Percentiles rank a stretch among this genome's conserved stretches.
These are phyloP conservation scores for Trebouxiophyceae sp. DNA, from an alignment of 163 green algal species.

Conservation along the genomic window DNA sequence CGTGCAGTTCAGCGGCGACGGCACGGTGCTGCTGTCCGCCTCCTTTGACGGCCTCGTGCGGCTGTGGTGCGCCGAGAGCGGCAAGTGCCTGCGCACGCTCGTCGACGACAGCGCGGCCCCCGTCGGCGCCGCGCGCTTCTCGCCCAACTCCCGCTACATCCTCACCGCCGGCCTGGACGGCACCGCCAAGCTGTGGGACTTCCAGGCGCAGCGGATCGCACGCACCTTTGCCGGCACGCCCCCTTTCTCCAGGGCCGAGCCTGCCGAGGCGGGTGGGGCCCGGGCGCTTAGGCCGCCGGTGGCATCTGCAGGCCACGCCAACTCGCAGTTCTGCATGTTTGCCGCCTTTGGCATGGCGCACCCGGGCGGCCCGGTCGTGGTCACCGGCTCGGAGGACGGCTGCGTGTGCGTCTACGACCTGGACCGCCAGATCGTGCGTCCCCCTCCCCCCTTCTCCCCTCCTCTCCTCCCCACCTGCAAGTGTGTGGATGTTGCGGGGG, in stretches of 20 bases:
- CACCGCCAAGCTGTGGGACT: constrained; percentile 70
- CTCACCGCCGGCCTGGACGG: constrained; percentile 66
- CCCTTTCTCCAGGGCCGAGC: background rate
- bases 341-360: constrained; percentile 18
- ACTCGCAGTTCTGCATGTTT: constrained; percentile 26
- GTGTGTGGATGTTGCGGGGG: background rate
- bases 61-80: background rate
- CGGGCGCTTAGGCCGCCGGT: background rate
- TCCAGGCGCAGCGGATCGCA: constrained; percentile 12
- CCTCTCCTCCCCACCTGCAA: background rate
- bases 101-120: constrained; percentile 60
- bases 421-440: constrained; percentile 31
- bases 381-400: constrained; percentile 66
- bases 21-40: constrained; percentile 53
- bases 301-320: constrained; percentile 18
- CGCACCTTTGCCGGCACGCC: background rate
- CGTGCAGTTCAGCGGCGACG: constrained; percentile 54
- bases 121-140: constrained; percentile 73
- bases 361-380: constrained; percentile 31
- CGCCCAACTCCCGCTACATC: constrained; percentile 75
- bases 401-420: constrained; percentile 58
- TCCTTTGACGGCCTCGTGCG: constrained; percentile 69
- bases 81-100: constrained; percentile 27
- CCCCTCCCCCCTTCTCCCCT: too few species aligned
- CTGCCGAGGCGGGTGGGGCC: background rate